Evolutionary conservation across 805 yeast species (phyloP).

Genomic region (Cyberlindnera mississippiensis): DNA sequence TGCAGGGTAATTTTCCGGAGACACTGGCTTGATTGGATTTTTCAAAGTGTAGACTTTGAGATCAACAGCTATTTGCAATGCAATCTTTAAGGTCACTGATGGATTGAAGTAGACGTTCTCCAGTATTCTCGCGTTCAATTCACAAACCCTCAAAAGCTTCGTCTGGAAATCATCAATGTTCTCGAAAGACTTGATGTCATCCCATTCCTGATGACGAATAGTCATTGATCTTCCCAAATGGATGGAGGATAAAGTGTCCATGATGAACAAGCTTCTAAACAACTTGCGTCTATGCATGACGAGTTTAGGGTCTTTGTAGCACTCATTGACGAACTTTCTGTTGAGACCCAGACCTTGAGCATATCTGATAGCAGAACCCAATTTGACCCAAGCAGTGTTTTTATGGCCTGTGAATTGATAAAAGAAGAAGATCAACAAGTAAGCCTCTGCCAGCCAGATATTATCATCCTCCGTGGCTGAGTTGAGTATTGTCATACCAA

Average conservation of each 20-base stretch:
- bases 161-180: slow-evolving; percentile 28
- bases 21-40: slow-evolving; percentile 15
- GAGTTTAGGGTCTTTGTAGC: slow-evolving; percentile 28
- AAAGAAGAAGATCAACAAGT: slow-evolving; percentile 37
- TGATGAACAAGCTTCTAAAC: slow-evolving; percentile 33
- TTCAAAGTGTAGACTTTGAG: slow-evolving; percentile 34
- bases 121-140: slow-evolving; percentile 31
- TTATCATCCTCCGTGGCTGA: slow-evolving; percentile 36
- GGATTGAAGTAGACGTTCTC: slow-evolving; percentile 32
- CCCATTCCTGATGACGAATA: slow-evolving; percentile 37
- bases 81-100: slow-evolving; percentile 28
- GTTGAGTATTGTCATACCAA: slow-evolving; percentile 32
- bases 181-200: slow-evolving; percentile 28
- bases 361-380: slow-evolving; percentile 39
- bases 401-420: slow-evolving; percentile 38
- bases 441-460: slow-evolving; percentile 40
- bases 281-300: slow-evolving; percentile 32
- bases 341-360: slow-evolving; percentile 42
- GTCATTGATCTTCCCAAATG: slow-evolving; percentile 36
- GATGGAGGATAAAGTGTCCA: slow-evolving; percentile 33
- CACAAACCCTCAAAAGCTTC: slow-evolving; percentile 29
- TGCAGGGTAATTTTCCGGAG: too few species aligned
- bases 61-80: slow-evolving; percentile 34
- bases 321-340: slow-evolving; percentile 36
- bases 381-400: slow-evolving; percentile 40